Base-by-base conservation (phyloP, 768 basidiomycete species). In the Hygrocybe punicea region DNA sequence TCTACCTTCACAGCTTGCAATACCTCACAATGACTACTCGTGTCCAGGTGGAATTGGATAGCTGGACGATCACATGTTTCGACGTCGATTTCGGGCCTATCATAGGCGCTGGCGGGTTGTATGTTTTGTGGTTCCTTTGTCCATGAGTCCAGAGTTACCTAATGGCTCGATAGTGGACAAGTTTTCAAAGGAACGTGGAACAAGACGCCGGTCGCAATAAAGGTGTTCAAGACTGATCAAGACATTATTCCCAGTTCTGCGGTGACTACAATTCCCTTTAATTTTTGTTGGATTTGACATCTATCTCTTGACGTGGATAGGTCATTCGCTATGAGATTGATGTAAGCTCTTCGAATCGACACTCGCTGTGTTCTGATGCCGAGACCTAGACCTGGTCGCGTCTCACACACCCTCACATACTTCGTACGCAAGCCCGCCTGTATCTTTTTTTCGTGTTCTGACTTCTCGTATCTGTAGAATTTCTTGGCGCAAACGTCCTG, bases 61-160 rank as follows among this genome's bases (percentile, higher is more conserved):
- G 56, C n/a, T 70, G 68, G 68, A 61, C 62, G 6, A 63, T 70
- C 36, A 65, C 29, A 4, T 29, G 29, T 29, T 29, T 29, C 29
- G 29, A 29, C 63, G 65, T 70, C 17, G 68, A 68, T 3, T 53
- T 63, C 44, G 64, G 63, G 6, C 55, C 52, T 4, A 46, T 57
- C 44, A 67, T 69, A 40, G 69, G 68, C 6, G 23, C 60, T 19
- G 69, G 69, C 7, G 68, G 64, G 24, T 70, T 70, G 66, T 65
- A 44, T 16, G 65, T n/a, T 62, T 37, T 5, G 13, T 46, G 10
- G 2, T n/a, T n/a, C n/a, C n/a, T 14, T 23, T 47, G 24, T 52
- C 6, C 42, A 16, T 45, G n/a, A 6, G 35, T 36, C 9, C 11
- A 11, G 14, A 4, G 4, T 35, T 4, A 11, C 37, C 11, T 11